Percentiles rank a stretch among this genome's conserved stretches.
Evolutionary conservation across 164 flowering plant species (phyloP).

Genomic region (Vitis riparia): DNA sequence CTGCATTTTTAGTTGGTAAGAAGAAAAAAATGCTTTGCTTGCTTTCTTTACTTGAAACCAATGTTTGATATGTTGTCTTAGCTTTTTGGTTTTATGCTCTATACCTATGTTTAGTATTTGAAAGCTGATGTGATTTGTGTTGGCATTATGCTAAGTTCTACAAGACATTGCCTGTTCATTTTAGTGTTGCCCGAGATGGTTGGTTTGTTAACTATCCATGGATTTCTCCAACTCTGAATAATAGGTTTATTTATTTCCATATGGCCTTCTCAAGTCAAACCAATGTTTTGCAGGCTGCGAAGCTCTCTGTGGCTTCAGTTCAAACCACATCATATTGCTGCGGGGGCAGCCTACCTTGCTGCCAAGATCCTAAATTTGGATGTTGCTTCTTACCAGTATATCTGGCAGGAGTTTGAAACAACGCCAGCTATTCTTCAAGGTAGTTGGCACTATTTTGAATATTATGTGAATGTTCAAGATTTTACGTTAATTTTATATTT

Average conservation of each 20-base stretch:
- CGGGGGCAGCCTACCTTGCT: slow-evolving; percentile 87
- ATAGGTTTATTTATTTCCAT: not conserved
- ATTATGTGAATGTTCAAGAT: too few relatives aligned
- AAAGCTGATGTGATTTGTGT: slow-evolving; percentile 22
- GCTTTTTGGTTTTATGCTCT: slow-evolving; percentile 2
- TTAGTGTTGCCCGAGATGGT: slow-evolving; percentile 29
- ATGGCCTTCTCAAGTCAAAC: not conserved
- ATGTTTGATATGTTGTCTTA: slow-evolving; percentile 5
- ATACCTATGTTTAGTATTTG: slow-evolving; percentile 3
- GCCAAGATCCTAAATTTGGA: slow-evolving; percentile 75
- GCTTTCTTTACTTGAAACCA: slow-evolving; percentile 10
- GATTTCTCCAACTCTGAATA: slow-evolving; percentile 1
- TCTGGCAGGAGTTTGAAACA: slow-evolving; percentile 85
- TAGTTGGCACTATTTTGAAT: slow-evolving; percentile 17
- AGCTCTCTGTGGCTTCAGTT: slow-evolving; percentile 76
- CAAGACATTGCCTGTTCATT: slow-evolving; percentile 15
- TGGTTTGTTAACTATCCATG: slow-evolving; percentile 22
- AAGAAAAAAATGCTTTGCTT: slow-evolving; percentile 18
- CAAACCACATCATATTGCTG: slow-evolving; percentile 70
- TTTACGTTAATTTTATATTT: not conserved
- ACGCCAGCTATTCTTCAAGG: slow-evolving; percentile 80
- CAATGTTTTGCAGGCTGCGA: slow-evolving; percentile 46
- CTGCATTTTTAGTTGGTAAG: slow-evolving; percentile 56
- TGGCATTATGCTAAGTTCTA: slow-evolving; percentile 22
- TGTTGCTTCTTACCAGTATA: slow-evolving; percentile 49